Base-by-base conservation (phyloP, 768 basidiomycete species). In the Wakefieldia striispora region DNA sequence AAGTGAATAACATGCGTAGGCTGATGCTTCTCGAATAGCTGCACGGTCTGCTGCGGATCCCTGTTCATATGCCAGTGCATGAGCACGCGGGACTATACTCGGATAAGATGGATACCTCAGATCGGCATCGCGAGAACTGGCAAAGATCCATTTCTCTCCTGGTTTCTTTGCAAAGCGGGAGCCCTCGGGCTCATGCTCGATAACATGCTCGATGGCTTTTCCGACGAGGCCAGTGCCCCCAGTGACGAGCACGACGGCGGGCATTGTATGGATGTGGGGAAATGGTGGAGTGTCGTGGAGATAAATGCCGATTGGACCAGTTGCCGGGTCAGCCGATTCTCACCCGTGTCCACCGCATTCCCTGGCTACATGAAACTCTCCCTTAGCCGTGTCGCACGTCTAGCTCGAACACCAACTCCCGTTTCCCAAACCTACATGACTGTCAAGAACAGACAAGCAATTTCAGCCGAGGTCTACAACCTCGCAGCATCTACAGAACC, bases 1-100 rank as follows among this genome's bases (percentile, higher is more conserved):
- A 97, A 82, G 72, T 97, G 95, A 62, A 98, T 97, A 60, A 97
- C 92, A 78, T 95, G 88, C 1, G 91, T 95, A 0, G 95, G 94
- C 63, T 90, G 86, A 72, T 97, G 84, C 71, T 92, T 94, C 59
- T 91, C 86, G 57, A 88, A 97, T 61, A 95, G 68, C 62, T 76
- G 76, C 60, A 75, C 72, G 35, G 92, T 86, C 66, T 85, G 81
- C 51, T 72, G 78, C 3, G 79, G 70, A 66, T 92, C 83, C 60
- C 94, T 94, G 58, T 38, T 33, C 27, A 38, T 42, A 43, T n/a
- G 6, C 23, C 23, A n/a, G n/a, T 14, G 21, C n/a, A 19, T 59
- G 47, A 55, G 49, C 31, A 24, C 36, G 37, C 12, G 13, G 24
- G 23, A 34, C 20, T 1, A n/a, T n/a, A 20, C n/a, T 31, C 43